These are phyloP conservation scores for Tuber brumale DNA, from an alignment of 495 filamentous ascomycete genomes.

Conservation along the genomic window DNA sequence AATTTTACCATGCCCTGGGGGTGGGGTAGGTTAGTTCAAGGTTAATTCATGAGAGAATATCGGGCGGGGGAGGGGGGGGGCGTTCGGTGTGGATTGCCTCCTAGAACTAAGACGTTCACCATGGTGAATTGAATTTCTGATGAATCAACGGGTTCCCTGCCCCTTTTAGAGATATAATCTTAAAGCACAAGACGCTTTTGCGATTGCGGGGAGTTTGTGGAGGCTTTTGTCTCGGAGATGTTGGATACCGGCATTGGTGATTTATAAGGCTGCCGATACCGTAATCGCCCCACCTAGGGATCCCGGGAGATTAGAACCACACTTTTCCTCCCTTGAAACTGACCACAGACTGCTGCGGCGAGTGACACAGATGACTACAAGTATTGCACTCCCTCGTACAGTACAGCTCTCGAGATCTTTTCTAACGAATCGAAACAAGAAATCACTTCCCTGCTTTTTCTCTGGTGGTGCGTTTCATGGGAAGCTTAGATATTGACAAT, in stretches of 20 bases:
- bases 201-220: neutral
- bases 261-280: neutral
- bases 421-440: neutral
- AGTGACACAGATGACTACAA: neutral
- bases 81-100: neutral
- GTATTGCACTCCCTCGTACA: neutral
- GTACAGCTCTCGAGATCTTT: neutral
- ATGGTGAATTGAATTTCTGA: neutral
- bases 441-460: neutral
- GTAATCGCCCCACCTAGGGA: neutral
- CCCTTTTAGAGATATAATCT: neutral
- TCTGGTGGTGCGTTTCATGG: neutral
- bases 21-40: neutral
- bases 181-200: neutral
- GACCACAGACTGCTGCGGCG: neutral
- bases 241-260: neutral
- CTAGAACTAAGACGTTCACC: conserved; percentile 1
- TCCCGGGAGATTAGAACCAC: neutral
- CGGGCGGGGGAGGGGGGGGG: neutral
- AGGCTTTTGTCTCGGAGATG: neutral
- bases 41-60: neutral
- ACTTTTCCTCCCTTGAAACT: neutral
- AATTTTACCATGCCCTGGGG: conserved; percentile 60
- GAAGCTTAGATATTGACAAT: too few species aligned
- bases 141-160: neutral